phyloP scores from a whole-genome alignment of 2,329 filamentous ascomycete species.

The Cercospora sp. region DNA sequence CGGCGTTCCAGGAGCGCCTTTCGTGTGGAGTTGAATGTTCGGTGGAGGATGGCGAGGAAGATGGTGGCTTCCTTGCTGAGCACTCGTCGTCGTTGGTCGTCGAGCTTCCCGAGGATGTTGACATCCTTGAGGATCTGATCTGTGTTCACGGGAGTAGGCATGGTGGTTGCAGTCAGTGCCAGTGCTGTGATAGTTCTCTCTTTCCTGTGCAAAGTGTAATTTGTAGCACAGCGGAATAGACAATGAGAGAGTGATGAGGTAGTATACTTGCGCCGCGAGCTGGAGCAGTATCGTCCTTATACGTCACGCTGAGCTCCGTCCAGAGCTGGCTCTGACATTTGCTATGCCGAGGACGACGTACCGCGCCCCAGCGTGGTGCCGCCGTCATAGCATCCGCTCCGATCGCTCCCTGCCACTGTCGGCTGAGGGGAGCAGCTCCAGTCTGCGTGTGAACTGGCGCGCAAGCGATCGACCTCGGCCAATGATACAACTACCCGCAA shows the following conservation, averaged over 20 bases:
- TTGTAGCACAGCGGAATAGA: slow-evolving; percentile 11
- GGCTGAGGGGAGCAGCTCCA: slow-evolving; percentile 17
- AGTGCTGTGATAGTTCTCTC: background rate
- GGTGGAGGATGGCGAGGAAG: slow-evolving; percentile 91
- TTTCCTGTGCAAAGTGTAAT: background rate
- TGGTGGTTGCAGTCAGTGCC: slow-evolving; percentile 17
- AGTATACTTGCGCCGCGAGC: slow-evolving; percentile 14
- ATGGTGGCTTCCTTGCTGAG: slow-evolving; percentile 85
- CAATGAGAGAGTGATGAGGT: slow-evolving; percentile 12
- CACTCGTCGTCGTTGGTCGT: slow-evolving; percentile 82
- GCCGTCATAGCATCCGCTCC: slow-evolving; percentile 26
- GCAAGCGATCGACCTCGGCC: slow-evolving; percentile 19
- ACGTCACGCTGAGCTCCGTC: slow-evolving; percentile 29
- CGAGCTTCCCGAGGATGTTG: slow-evolving; percentile 76
- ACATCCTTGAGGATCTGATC: slow-evolving; percentile 85
- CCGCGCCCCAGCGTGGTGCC: slow-evolving; percentile 9
- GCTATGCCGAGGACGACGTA: slow-evolving; percentile 24
- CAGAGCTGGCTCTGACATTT: slow-evolving; percentile 13
- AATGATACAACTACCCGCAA: slow-evolving; percentile 16
- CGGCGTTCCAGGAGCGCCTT: slow-evolving; percentile 87
- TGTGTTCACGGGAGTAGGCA: slow-evolving; percentile 34
- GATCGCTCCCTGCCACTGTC: slow-evolving; percentile 20
- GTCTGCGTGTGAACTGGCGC: slow-evolving; percentile 11
- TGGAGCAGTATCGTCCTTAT: slow-evolving; percentile 24
- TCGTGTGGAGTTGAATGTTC: slow-evolving; percentile 87